Base-by-base conservation (phyloP, 2,329 filamentous ascomycete species). In the Oidium heveae region DNA sequence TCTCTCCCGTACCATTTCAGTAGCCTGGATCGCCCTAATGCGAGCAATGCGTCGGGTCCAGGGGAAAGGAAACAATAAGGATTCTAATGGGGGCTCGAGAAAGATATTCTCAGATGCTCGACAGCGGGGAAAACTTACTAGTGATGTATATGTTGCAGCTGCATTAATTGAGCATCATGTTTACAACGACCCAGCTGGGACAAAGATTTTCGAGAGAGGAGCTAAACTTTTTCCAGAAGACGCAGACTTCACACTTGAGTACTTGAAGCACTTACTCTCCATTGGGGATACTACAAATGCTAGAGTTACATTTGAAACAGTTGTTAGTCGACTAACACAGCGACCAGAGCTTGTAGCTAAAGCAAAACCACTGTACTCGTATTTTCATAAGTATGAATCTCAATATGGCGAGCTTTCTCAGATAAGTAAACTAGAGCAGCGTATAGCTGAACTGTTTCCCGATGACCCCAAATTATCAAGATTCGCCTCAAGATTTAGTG, bases 271-370 rank as follows among this genome's bases (percentile, higher is more conserved):
- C 67, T 71, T 98, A 57, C 84, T 96, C 62, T 82, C 84, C 13
- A 86, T 85, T 65, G 89, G 94, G 61, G 91, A 98, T 67, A 82
- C 87, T 51, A 94, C 86, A 34, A 95, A 98, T 73, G 91, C 91
- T 36, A 79, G 91, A 59, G 88, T 91, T 10, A 87, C 95, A 1
- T 98, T 98, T 63, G 91, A 96, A 66, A 95, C 88, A 16, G 87
- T 88, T 16, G 85, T 95, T 57, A 85, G 83, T 63, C 82, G 82
- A 58, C 75, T 96, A 46, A 77, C 83, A 8, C 75, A 82, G 24
- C 91, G 88, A 60, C 78, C 84, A 0, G 84, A 87, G 60, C 77
- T 78, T 12, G 69, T 82, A 0, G 68, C 74, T 55, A 91, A 87
- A 63, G 79, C 88, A 9, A 93, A 91, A 66, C 77, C 84, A 0